Percentiles rank a stretch among this genome's conserved stretches.
Evolutionary conservation across 2,329 filamentous ascomycete species (phyloP).

Genomic region (Penicillium sp.): DNA sequence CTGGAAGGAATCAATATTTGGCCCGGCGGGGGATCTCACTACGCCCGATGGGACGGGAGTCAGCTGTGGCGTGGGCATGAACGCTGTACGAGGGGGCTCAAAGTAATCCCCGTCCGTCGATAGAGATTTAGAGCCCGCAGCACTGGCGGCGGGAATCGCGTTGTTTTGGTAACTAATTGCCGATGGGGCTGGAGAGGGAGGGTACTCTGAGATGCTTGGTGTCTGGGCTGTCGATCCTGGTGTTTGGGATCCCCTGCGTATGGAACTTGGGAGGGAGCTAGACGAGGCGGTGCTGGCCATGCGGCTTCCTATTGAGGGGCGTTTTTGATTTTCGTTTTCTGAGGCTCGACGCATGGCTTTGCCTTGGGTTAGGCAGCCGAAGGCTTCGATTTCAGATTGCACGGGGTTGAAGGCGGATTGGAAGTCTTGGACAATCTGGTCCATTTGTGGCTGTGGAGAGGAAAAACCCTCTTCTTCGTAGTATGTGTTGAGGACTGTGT

Average conservation of each 20-base stretch:
- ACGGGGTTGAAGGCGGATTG: constrained; percentile 59
- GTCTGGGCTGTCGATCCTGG: constrained; percentile 29
- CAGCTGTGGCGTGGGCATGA: constrained; percentile 9
- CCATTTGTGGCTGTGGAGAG: constrained; percentile 68
- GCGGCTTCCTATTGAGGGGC: constrained; percentile 42
- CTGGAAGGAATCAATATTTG: constrained; percentile 29
- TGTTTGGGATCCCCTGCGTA: constrained; percentile 30
- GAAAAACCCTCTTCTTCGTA: constrained; percentile 66
- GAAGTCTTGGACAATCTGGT: constrained; percentile 66
- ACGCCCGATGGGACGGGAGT: constrained; percentile 8
- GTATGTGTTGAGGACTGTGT: constrained; percentile 71
- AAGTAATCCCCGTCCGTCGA: constrained; percentile 17
- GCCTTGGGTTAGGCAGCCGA: constrained; percentile 62
- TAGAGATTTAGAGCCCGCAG: constrained; percentile 15
- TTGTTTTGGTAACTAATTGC: constrained; percentile 1
- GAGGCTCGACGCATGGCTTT: constrained; percentile 61
- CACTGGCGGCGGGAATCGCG: constrained; percentile 16
- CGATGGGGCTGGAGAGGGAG: constrained; percentile 5
- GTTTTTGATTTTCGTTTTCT: constrained; percentile 26
- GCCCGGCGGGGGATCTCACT: constrained; percentile 30
- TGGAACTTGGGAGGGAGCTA: constrained; percentile 35
- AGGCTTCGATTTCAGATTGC: constrained; percentile 63
- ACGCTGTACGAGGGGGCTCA: constrained; percentile 9
- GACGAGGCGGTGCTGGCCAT: constrained; percentile 25
- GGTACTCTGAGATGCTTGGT: constrained; percentile 21